These are phyloP conservation scores for Cucurbita argyrosperma DNA, from an alignment of 306 rosid species.

Conservation along the genomic window DNA sequence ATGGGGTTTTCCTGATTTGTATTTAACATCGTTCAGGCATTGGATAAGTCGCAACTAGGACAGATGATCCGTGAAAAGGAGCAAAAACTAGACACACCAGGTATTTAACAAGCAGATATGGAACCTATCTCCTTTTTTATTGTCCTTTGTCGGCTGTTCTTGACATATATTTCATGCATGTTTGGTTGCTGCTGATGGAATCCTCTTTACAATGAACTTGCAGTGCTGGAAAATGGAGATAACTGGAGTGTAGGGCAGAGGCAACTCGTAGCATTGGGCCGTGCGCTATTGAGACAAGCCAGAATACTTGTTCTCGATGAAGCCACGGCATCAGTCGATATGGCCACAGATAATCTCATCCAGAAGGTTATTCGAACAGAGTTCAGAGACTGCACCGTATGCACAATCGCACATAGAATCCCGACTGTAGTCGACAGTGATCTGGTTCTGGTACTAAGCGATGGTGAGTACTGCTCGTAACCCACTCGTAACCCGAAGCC, in stretches of 20 bases:
- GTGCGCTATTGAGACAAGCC: conserved; percentile 89
- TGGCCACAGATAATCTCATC: conserved; percentile 81
- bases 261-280: conserved; percentile 86
- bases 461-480: conserved; percentile 36
- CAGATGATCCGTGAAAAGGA: conserved; percentile 48
- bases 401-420: conserved; percentile 86
- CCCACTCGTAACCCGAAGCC: background rate
- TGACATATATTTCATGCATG: background rate
- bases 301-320: conserved; percentile 91
- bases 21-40: conserved; percentile 36
- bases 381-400: conserved; percentile 76
- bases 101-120: conserved; percentile 17
- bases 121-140: background rate
- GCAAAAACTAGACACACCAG: conserved; percentile 69
- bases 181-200: background rate
- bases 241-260: conserved; percentile 99
- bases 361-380: conserved; percentile 74
- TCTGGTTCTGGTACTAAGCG: conserved; percentile 73
- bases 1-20: background rate
- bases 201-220: conserved; percentile 5
- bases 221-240: conserved; percentile 99
- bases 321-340: conserved; percentile 96
- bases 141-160: background rate
- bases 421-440: conserved; percentile 93
- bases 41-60: conserved; percentile 85